Percentiles rank a stretch among this genome's conserved stretches.
Evolutionary conservation across 495 filamentous ascomycete genomes (phyloP).

Genomic region (Choiromyces venosus): DNA sequence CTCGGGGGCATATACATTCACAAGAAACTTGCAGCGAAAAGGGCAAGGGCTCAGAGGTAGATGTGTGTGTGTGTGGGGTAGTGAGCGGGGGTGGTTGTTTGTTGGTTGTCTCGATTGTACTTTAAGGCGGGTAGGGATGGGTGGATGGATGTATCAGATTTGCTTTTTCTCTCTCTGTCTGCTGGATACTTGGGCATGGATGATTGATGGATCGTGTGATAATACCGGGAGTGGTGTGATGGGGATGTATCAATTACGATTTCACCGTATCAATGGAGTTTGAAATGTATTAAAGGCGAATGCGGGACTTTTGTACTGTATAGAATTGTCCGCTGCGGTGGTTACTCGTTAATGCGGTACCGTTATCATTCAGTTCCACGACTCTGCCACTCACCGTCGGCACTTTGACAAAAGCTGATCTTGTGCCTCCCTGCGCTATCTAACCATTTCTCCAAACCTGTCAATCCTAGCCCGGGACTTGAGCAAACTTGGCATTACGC

Average conservation of each 20-base stretch:
- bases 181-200: not conserved
- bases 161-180: not conserved
- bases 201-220: not conserved
- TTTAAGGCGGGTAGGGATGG: not conserved
- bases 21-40: constrained; percentile 45
- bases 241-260: not conserved
- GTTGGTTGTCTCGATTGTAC: not conserved
- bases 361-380: no score
- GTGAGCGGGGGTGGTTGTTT: not conserved
- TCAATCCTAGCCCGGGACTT: no score
- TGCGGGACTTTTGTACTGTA: not conserved
- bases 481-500: no score
- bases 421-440: no score
- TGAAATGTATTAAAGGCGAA: not conserved
- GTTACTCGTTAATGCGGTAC: no score
- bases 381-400: no score
- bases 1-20: constrained; percentile 49
- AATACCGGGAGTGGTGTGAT: not conserved
- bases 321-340: not conserved
- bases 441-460: no score
- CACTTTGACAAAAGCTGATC: no score
- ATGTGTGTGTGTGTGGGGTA: not conserved
- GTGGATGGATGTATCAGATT: constrained; percentile 1
- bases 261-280: not conserved
- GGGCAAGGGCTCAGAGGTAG: constrained; percentile 30